These are phyloP conservation scores for Corchorus olitorius DNA, from an alignment of 345 rosid genomes.

Conservation along the genomic window DNA sequence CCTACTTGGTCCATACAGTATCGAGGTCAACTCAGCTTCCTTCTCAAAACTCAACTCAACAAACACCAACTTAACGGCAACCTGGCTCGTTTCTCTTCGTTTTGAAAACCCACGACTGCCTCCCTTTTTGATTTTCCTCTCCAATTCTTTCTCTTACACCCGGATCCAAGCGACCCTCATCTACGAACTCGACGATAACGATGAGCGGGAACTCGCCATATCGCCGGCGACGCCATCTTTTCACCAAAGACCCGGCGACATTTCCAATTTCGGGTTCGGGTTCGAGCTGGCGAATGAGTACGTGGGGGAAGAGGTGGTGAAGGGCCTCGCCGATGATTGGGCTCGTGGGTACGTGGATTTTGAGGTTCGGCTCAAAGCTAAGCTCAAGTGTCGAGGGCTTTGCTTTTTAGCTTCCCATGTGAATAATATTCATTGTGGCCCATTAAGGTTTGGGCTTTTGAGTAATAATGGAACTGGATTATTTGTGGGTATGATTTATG, in stretches of 20 bases:
- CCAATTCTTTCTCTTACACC: background rate
- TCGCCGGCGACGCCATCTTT: conserved; percentile 21
- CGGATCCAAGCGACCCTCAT: conserved; percentile 20
- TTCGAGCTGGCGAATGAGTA: conserved; percentile 8
- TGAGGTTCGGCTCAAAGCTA: conserved; percentile 6
- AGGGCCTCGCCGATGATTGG: background rate
- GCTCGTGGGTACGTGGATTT: conserved; percentile 23
- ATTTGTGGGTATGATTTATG: background rate
- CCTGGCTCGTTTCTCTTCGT: background rate
- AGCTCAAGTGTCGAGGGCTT: background rate
- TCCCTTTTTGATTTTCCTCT: background rate
- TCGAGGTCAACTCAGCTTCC: background rate
- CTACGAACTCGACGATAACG: background rate
- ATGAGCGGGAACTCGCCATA: background rate
- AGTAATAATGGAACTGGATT: conserved; percentile 16
- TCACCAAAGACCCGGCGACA: conserved; percentile 4
- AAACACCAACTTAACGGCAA: background rate
- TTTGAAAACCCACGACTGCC: background rate
- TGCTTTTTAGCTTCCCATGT: background rate
- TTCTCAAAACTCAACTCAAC: background rate
- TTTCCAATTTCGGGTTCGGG: conserved; percentile 11
- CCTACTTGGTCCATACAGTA: too few species aligned
- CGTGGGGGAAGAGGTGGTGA: conserved; percentile 22
- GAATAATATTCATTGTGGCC: conserved; percentile 11
- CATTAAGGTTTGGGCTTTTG: conserved; percentile 16